Evolutionary conservation across 345 rosid species (phyloP), one percentile per base, ranked within the genome.

Genomic region (Durio zibethinus): DNA sequence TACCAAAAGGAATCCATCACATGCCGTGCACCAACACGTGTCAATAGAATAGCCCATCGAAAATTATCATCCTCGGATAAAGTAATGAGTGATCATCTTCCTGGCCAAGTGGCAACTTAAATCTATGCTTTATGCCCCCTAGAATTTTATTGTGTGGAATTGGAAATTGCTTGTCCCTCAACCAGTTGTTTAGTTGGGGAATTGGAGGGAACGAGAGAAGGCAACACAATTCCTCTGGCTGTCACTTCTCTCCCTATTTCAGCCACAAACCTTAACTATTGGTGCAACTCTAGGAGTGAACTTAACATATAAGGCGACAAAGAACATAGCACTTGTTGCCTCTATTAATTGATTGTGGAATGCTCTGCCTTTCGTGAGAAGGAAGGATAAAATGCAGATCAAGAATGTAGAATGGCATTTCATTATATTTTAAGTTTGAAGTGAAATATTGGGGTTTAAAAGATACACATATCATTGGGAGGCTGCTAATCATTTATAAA

Each of bases 51-150:
- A 85, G 79, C 97, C 91, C 63, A 47, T 62, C 68, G 80, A 81
- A 84, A 81, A 82, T 88, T 87, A 94, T 91, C 93, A 73, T 81
- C 83, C 89, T 82, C 8, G 88, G 97, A 91, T 91, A 89, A 83
- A 86, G 86, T 71, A 84, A 84, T 70, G 93, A 62, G 94, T 87
- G 97, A 88, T 83, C 48, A 40, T 80, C 76, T 81, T 79, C 74
- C 38, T 64, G 33, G 74, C 93, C 87, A 86, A 75, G 86, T 87
- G 83, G 86, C 82, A 77, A 33, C n/a, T 80, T 77, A 59, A 47
- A 60, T 76, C 79, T 33, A 11, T 64, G n/a, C 18, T 7, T 50
- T 77, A 81, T 77, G 79, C 83, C 67, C 67, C 38, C 76, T 72
- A 50, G 53, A 21, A 7, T 60, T 61, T 23, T 50, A 59, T 50